Base-by-base conservation (phyloP, 176 grass and related monocot genomes). In the Oryza officinalis region DNA sequence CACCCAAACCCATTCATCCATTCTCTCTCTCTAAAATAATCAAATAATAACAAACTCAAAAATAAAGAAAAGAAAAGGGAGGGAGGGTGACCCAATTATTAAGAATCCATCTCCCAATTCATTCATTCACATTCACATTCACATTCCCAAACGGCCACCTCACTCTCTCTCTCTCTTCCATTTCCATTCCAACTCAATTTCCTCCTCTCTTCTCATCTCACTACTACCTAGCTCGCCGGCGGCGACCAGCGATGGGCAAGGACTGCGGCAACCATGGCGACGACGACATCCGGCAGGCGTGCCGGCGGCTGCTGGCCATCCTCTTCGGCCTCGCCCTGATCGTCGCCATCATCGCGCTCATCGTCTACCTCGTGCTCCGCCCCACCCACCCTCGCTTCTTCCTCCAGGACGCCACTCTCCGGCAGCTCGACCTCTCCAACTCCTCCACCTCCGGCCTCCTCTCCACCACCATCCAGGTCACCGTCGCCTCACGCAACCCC, bases 341-440 rank as follows among this genome's bases (percentile, higher is more conserved):
- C 6, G 67, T 78, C 4, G 89, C 80, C 75, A 12, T 93, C 72
- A 75, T 93, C 79, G 79, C 75, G 33, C 84, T 98, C 26, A 85
- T 95, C 80, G 23, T 91, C 20, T 95, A 77, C 91, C 96, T 98
- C 0, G 60, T 78, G 4, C 90, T 97, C 69, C 95, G 90, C 47
- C 95, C 95, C 4, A 94, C 90, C 0, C 93, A 91, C 81, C 95
- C 95, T 44, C 74, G 86, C 10, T 94, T 97, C 90, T 92, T 81
- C 84, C 90, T 97, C 32, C 92, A 91, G 65, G 91, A 98, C 86
- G 96, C 91, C 0, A 8, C 83, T 0, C 86, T 97, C n/a, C 38
- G 59, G 2, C 74, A 90, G 50, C 84, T 93, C 17, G 80, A 84
- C 76, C 33, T 75, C 28, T 6, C 85, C 80, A 89, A 92, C 78